A percentile compares a stretch with the other conserved stretches of the same genome.
Conservation (phyloP, 192 early-diverging fungal genomes). For the Umbelopsis vinacea region DNA sequence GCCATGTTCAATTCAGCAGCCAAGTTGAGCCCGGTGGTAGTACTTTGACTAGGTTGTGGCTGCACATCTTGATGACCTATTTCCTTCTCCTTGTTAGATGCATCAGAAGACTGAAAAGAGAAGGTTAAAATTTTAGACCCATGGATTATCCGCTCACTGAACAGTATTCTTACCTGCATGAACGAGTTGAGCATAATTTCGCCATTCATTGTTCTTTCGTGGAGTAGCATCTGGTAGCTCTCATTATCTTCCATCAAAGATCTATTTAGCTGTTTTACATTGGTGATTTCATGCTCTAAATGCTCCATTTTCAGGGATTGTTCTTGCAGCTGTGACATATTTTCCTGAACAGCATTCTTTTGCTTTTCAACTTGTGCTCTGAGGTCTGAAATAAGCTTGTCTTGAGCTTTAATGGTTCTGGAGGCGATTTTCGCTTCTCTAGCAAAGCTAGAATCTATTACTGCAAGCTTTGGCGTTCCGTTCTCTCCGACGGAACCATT, state of each 20-base stretch:
- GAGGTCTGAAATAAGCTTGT: constrained; percentile 47
- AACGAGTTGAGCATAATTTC: constrained; percentile 68
- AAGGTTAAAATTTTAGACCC: neutral
- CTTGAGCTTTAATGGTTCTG: constrained; percentile 46
- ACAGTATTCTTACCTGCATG: constrained; percentile 53
- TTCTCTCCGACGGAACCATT: neutral
- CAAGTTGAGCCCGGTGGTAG: constrained; percentile 35
- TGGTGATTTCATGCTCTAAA: constrained; percentile 58
- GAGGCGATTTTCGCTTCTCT: constrained; percentile 44
- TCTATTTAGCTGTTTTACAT: constrained; percentile 70
- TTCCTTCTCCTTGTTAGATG: neutral
- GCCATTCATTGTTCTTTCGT: constrained; percentile 82
- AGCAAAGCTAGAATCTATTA: constrained; percentile 27
- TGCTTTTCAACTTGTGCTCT: constrained; percentile 47
- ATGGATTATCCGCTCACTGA: neutral
- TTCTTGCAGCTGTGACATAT: constrained; percentile 39
- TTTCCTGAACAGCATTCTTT: constrained; percentile 40
- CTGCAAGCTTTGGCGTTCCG: constrained; percentile 17
- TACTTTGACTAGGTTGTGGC: constrained; percentile 13
- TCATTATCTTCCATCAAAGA: constrained; percentile 83
- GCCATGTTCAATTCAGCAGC: constrained; percentile 43
- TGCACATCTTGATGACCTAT: neutral
- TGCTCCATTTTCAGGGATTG: constrained; percentile 47
- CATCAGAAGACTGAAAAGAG: neutral
- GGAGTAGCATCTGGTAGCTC: constrained; percentile 77